Percentiles rank a stretch among this genome's conserved stretches.
Conservation (phyloP, 441 rosid species). For the Isatis lusitanica region DNA sequence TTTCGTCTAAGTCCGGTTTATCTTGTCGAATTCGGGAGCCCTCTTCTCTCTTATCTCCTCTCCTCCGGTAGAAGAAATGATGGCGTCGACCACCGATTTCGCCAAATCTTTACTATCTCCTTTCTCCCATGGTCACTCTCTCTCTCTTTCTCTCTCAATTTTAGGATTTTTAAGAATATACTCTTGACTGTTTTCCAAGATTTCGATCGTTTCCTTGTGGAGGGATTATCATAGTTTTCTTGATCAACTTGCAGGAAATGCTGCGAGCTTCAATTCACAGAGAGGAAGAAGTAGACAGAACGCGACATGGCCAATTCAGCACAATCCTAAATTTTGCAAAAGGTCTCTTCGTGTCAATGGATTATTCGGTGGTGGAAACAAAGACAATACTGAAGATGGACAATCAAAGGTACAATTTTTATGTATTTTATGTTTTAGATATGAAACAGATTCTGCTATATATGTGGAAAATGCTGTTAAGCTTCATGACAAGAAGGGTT, state of each 20-base stretch:
- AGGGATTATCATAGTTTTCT: too few species aligned
- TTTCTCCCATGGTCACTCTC: slow-evolving; percentile 38
- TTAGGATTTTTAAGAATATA: background rate
- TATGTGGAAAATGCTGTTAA: background rate
- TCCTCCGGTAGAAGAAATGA: slow-evolving; percentile 15
- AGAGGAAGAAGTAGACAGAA: slow-evolving; percentile 40
- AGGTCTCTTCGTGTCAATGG: slow-evolving; percentile 53
- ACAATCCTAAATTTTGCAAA: slow-evolving; percentile 28
- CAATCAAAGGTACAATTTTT: slow-evolving; percentile 58
- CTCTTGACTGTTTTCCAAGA: too few species aligned
- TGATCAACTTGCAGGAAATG: slow-evolving; percentile 24
- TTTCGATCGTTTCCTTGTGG: too few species aligned
- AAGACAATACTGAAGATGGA: slow-evolving; percentile 63
- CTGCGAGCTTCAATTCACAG: slow-evolving; percentile 38
- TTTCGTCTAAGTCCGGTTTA: background rate
- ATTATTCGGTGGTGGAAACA: slow-evolving; percentile 85
- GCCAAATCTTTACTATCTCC: slow-evolving; percentile 40
- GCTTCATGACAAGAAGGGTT: background rate
- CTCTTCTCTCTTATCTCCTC: slow-evolving; percentile 5
- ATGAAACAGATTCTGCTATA: background rate
- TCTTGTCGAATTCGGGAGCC: slow-evolving; percentile 12
- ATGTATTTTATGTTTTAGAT: background rate
- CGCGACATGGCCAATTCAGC: slow-evolving; percentile 7
- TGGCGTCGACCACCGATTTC: slow-evolving; percentile 54
- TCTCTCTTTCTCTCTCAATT: background rate